These are phyloP conservation scores for Penicillium sp. DNA, from an alignment of 2,329 filamentous ascomycete species.

Conservation along the genomic window DNA sequence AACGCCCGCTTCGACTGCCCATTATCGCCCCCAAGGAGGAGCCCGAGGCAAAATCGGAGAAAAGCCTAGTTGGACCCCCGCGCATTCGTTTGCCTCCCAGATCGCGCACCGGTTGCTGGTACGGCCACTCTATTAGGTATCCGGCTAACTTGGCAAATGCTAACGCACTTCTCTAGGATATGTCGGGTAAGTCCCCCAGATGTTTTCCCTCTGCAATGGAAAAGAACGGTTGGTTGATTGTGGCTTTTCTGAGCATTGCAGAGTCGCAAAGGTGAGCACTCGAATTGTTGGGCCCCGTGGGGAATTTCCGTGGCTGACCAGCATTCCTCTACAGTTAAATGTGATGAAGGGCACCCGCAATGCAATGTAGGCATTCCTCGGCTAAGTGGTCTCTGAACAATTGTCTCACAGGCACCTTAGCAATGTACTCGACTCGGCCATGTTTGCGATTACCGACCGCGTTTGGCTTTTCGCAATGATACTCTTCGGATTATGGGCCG, in stretches of 20 bases:
- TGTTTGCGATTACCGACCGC: slow-evolving; percentile 55
- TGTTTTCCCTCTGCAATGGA: slow-evolving; percentile 1
- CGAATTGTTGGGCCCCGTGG: background rate
- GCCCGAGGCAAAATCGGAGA: slow-evolving; percentile 30
- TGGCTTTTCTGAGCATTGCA: slow-evolving; percentile 16
- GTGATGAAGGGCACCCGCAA: slow-evolving; percentile 52
- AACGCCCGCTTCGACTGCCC: slow-evolving; percentile 38
- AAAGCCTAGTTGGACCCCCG: slow-evolving; percentile 33
- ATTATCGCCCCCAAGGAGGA: slow-evolving; percentile 46
- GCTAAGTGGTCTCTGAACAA: background rate
- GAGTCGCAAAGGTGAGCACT: slow-evolving; percentile 40
- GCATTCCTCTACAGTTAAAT: slow-evolving; percentile 46
- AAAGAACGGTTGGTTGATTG: background rate
- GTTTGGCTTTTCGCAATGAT: slow-evolving; percentile 53
- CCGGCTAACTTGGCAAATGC: slow-evolving; percentile 6
- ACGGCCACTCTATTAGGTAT: slow-evolving; percentile 19
- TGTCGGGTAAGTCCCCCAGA: slow-evolving; percentile 37
- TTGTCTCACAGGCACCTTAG: slow-evolving; percentile 25
- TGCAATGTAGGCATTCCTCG: slow-evolving; percentile 46
- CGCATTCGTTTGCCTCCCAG: slow-evolving; percentile 50
- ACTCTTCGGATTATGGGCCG: slow-evolving; percentile 49
- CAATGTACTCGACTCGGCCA: slow-evolving; percentile 55
- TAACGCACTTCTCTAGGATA: slow-evolving; percentile 33
- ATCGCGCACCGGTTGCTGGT: slow-evolving; percentile 53
- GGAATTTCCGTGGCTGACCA: slow-evolving; percentile 11